Percentiles rank a stretch among this genome's conserved stretches.
Evolutionary conservation across 129 eudicot species (phyloP).

Genomic region (Escallonia rubra): DNA sequence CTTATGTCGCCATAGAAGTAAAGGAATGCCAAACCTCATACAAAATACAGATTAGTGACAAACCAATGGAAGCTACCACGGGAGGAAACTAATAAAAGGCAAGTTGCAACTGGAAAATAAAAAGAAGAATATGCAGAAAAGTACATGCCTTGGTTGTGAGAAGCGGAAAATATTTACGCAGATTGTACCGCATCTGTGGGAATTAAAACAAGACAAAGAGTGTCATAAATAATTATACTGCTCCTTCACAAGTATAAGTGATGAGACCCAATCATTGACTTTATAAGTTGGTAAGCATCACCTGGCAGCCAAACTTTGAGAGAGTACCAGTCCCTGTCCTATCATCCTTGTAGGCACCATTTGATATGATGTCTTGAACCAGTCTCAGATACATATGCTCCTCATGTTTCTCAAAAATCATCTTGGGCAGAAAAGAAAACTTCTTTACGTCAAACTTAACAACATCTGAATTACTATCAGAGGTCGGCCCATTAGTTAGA

Average conservation of each 20-base stretch:
- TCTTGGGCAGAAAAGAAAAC: conserved; percentile 66
- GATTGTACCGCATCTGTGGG: conserved; percentile 79
- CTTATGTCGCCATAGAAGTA: neutral
- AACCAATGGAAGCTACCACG: neutral
- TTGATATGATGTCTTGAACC: conserved; percentile 66
- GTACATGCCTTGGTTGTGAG: conserved; percentile 81
- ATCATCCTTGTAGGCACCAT: conserved; percentile 73
- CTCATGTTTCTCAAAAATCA: conserved; percentile 75
- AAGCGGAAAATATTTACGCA: conserved; percentile 72
- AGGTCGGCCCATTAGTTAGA: conserved; percentile 19
- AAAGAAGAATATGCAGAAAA: conserved; percentile 6
- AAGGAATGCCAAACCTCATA: neutral
- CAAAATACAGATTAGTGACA: neutral
- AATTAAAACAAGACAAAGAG: conserved; percentile 3
- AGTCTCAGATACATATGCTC: conserved; percentile 70
- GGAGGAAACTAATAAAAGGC: neutral
- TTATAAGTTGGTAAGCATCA: conserved; percentile 12
- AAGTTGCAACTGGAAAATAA: neutral
- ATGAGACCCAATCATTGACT: neutral
- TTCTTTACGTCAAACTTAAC: conserved; percentile 38
- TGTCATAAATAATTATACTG: neutral
- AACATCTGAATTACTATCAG: conserved; percentile 25
- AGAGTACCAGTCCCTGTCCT: conserved; percentile 86
- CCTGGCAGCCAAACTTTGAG: conserved; percentile 95
- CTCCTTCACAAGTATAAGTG: neutral